A percentile compares a stretch with the other conserved stretches of the same genome.
Evolutionary conservation across 257 asterid species (phyloP).

Genomic region (Verbascum thapsus): DNA sequence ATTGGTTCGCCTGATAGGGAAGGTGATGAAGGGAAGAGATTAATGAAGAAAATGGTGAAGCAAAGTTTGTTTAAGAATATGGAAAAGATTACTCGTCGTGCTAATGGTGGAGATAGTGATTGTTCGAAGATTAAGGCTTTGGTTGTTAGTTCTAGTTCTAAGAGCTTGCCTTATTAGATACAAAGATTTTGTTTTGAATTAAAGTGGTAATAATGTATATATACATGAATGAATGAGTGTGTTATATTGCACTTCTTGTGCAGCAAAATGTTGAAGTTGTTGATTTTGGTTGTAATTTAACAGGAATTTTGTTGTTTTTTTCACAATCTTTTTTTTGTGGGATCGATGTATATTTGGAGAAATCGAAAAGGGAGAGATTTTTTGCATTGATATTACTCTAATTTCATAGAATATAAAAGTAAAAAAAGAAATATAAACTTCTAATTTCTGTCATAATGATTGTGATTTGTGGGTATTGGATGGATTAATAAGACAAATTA

Average conservation of each 20-base stretch:
- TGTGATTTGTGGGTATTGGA: too few relatives aligned
- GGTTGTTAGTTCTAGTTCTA: conserved; percentile 59
- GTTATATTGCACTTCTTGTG: conserved; percentile 21
- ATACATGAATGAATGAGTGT: background rate
- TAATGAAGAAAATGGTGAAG: conserved; percentile 63
- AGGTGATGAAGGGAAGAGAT: conserved; percentile 47
- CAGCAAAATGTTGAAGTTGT: conserved; percentile 13
- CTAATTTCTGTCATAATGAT: too few relatives aligned
- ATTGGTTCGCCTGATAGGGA: conserved; percentile 47
- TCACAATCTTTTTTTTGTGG: background rate
- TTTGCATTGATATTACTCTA: too few relatives aligned
- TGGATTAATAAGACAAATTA: background rate
- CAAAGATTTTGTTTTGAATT: background rate
- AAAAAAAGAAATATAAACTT: too few relatives aligned
- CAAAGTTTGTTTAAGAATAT: conserved; percentile 61
- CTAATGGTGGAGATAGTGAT: conserved; percentile 44
- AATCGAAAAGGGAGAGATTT: too few relatives aligned
- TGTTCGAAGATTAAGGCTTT: conserved; percentile 47
- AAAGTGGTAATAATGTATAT: background rate
- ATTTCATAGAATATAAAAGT: background rate
- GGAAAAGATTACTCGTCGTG: conserved; percentile 65
- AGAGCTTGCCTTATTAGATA: conserved; percentile 64
- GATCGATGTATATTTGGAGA: too few relatives aligned
- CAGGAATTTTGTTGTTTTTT: background rate
- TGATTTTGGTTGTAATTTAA: background rate